phyloP scores from a whole-genome alignment of 2,329 filamentous ascomycete genomes.

The Cladosporium sp. region DNA sequence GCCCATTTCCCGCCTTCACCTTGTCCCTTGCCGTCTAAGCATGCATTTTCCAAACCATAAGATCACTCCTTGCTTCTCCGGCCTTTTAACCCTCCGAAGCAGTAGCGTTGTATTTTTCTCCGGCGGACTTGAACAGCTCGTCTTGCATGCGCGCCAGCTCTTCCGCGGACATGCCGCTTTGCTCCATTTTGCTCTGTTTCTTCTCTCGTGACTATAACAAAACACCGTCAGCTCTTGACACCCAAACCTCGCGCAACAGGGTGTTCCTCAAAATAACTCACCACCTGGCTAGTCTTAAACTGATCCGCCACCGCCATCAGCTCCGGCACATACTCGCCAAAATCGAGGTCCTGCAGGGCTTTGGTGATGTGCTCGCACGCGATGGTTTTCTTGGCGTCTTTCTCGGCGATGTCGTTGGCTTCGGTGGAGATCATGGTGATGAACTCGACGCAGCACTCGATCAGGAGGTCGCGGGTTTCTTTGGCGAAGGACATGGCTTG shows the following conservation, averaged over 20 bases:
- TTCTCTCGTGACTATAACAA: slow-evolving; percentile 80
- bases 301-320: slow-evolving; percentile 82
- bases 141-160: slow-evolving; percentile 84
- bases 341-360: slow-evolving; percentile 86
- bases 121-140: slow-evolving; percentile 81
- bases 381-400: slow-evolving; percentile 98
- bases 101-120: slow-evolving; percentile 58
- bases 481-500: slow-evolving; percentile 73
- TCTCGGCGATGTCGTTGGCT: slow-evolving; percentile 97
- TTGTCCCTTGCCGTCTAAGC: too few relatives aligned
- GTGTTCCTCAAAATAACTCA: slow-evolving; percentile 38
- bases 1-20: too few relatives aligned
- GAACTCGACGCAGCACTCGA: slow-evolving; percentile 98
- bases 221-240: slow-evolving; percentile 4
- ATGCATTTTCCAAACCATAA: background rate
- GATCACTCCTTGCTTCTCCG: background rate
- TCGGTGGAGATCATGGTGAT: slow-evolving; percentile 98
- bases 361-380: slow-evolving; percentile 97
- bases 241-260: background rate
- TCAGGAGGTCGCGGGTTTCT: slow-evolving; percentile 88
- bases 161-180: slow-evolving; percentile 86
- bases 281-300: slow-evolving; percentile 91
- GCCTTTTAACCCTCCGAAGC: background rate
- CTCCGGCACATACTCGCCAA: slow-evolving; percentile 83
- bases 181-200: slow-evolving; percentile 94